Base-by-base conservation (phyloP, 495 filamentous ascomycete genomes). In the Jackrogersella multiformis region DNA sequence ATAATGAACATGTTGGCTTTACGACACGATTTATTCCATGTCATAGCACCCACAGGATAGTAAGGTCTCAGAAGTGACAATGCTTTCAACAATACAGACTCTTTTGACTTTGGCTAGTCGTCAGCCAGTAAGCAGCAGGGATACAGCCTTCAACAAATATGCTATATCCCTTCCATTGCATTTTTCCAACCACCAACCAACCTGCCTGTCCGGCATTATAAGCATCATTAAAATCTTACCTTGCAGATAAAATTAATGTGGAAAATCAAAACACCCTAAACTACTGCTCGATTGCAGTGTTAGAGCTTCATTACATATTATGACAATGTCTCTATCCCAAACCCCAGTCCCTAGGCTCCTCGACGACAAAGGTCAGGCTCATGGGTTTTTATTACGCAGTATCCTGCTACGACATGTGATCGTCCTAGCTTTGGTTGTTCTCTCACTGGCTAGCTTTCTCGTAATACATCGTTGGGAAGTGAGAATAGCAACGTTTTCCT, bases 361-460 rank as follows among this genome's bases (percentile, higher is more conserved):
- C 6, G 8, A 38, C 9, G 32, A 23, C 10, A 21, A 39, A 1
- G 21, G 5, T 8, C n/a, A 42, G 3, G 12, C 21, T 35, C 21
- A 36, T 16, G 36, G 35, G 49, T 8, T 9, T 16, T 16, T 23
- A 34, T 46, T 35, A 13, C 23, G 26, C 8, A 24, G 28, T 5
- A 18, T n/a, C 5, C 18, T 58, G 6, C 1, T 58, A 35, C 44
- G 58, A 36, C 65, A 46, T 3, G 16, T 12, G 5, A 21, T 58
- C 0, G 7, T 53, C 18, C 45, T 63, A 6, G 16, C 13, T 7
- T 53, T 48, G 53, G 24, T 30, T 1, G 32, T 63, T 8, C 44
- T 68, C 20, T 62, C 53, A 4, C 32, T 63, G 18, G 45, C 58
- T 23, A 53, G 36, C 8, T 68, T 68, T 42, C 65, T 68, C 24